Evolutionary conservation across 345 rosid genomes (phyloP).

Genomic region (Ailanthus altissimus): DNA sequence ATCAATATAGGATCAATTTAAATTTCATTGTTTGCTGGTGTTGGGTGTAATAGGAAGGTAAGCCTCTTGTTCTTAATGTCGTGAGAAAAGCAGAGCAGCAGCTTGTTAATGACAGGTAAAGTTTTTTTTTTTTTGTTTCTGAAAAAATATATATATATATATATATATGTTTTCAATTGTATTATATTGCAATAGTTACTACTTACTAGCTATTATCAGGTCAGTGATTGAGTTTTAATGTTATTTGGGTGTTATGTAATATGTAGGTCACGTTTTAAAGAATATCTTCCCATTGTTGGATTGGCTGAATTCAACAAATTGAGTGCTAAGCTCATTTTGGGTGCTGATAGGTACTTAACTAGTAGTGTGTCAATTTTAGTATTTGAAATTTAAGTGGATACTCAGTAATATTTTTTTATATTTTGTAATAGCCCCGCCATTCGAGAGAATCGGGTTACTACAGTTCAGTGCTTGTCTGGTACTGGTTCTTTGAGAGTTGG

Average conservation of each 20-base stretch:
- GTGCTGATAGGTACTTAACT: constrained; percentile 56
- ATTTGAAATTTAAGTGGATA: neutral
- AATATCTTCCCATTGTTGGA: constrained; percentile 86
- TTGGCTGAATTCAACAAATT: constrained; percentile 78
- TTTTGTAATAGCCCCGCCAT: constrained; percentile 63
- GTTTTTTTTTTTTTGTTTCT: neutral
- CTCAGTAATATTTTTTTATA: neutral
- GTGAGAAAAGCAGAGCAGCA: constrained; percentile 81
- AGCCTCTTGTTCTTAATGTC: constrained; percentile 72
- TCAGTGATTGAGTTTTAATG: constrained; percentile 6
- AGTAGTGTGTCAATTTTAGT: neutral
- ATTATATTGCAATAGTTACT: neutral
- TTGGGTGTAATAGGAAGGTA: constrained; percentile 58
- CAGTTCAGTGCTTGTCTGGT: constrained; percentile 90
- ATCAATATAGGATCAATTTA: neutral
- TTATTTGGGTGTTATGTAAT: constrained; percentile 4
- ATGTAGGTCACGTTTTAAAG: constrained; percentile 65
- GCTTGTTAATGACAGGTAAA: constrained; percentile 64
- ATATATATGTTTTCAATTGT: neutral
- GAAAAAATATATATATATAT: no score
- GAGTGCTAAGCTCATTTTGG: constrained; percentile 85
- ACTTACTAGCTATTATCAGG: neutral
- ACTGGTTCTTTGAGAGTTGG: constrained; percentile 93
- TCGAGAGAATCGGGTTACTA: constrained; percentile 67
- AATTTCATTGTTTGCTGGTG: neutral